Base-by-base conservation (phyloP, 352 stramenopile species). In the Globisporangium rhizosaccharum region DNA sequence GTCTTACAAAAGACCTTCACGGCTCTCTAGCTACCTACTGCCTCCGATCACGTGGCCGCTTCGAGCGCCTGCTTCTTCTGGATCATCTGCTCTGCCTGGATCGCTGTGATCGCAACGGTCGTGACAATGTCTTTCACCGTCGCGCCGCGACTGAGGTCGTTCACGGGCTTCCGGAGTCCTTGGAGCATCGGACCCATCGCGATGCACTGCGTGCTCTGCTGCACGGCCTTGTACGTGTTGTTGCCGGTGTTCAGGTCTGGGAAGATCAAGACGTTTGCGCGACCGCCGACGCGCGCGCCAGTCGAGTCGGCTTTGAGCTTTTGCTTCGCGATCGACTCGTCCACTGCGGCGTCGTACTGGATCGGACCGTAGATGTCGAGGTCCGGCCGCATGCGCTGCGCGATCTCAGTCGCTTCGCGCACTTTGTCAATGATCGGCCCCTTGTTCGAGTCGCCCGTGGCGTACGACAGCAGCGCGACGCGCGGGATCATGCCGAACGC, bases 121-220 rank as follows among this genome's bases (percentile, higher is more conserved):
- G 88, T 94, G 33, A 96, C 83, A 53, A 97, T 96, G 60, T 97
- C 89, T 57, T 93, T 92, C 42, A 96, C 87, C 7, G 78, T 92
- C 6, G 85, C 83, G 18, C 87, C 87, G n/a, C 87, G 84, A 52
- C 81, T 93, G 48, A 96, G 50, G 66, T 97, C 88, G 57, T 97
- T 96, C 52, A 96, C 86, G 3, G 87, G 88, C 59, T 92, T 94
- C 30, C 77, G 79, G 26, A 97, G 73, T 57, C 88, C 88, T 57
- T 96, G 85, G 9, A 97, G 67, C 79, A 96, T 93, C 15, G 88
- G 88, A 56, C 88, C 88, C 62, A 97, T 89, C 4, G 81, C 84
- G 56, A 93, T 76, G 53, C 79, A 89, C 26, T 74, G 67, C 8
- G 81, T 90, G 51, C 73, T 85, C 70, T 90, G 81, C 65, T 90